These are phyloP conservation scores for Ormosia emarginata DNA, from an alignment of 306 rosid genomes.

Conservation along the genomic window DNA sequence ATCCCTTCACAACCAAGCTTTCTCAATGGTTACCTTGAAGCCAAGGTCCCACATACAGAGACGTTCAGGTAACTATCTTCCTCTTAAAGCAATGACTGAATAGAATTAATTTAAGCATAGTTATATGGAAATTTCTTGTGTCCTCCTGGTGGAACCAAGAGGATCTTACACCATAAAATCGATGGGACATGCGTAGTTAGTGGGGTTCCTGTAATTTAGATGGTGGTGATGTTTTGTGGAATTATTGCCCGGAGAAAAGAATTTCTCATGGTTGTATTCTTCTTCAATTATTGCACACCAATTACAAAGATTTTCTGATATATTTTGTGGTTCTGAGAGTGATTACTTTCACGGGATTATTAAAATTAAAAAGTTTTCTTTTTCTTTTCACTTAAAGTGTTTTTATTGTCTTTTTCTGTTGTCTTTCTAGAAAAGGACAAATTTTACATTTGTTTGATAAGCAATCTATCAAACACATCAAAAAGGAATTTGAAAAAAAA, in stretches of 20 bases:
- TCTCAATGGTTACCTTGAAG: conserved; percentile 59
- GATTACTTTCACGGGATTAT: background rate
- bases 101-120: background rate
- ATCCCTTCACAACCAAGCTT: conserved; percentile 57
- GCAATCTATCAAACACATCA: background rate
- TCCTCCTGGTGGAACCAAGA: too few relatives aligned
- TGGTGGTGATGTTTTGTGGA: too few relatives aligned
- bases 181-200: too few relatives aligned
- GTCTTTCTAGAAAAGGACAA: background rate
- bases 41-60: conserved; percentile 63
- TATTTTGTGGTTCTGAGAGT: background rate
- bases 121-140: background rate
- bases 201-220: too few relatives aligned
- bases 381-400: background rate
- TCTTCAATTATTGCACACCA: conserved; percentile 19
- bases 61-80: conserved; percentile 50
- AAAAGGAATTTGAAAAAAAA: background rate
- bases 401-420: background rate
- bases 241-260: too few relatives aligned
- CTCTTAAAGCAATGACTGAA: background rate
- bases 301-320: background rate
- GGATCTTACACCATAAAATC: too few relatives aligned
- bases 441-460: background rate
- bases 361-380: background rate
- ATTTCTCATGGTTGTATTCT: background rate